Base-by-base conservation (phyloP, 306 rosid species). In the Cyclanthera cordifolia region DNA sequence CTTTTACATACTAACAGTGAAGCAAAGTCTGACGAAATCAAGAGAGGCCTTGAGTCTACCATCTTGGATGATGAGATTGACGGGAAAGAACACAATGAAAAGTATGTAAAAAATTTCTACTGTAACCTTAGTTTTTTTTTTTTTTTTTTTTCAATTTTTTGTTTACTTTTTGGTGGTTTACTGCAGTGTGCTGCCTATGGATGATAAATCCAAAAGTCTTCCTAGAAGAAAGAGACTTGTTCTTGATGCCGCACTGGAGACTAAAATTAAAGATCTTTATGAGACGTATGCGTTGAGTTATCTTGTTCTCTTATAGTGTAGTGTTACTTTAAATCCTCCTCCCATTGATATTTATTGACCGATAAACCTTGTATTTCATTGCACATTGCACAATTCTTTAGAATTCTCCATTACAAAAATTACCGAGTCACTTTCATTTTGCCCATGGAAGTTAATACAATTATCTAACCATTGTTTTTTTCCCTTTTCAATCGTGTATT, bases 221-320 rank as follows among this genome's bases (percentile, higher is more conserved):
- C 74, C 89, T 47, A 82, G 52, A 74, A 87, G 77, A 77, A 89
- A 82, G 76, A 79, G 70, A 80, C 79, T 85, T 73, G 70, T 79
- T 81, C 86, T 92, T 45, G 90, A 79, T 68, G 85, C 69, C 55
- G 90, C 80, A 45, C 53, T 82, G 80, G 95, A 89, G 78, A 71
- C 45, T 73, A 80, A 84, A 82, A 82, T 91, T 63, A 89, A 75
- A 83, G 79, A 85, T 78, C 92, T 89, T 60, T 81, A 78, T 77
- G 95, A 89, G 78, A 84, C 79, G 97, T 91, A 87, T 53, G 61
- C 67, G 67, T 53, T 67, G 16, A 73, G 49, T 43, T 25, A 49
- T 68, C 53, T 63, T 41, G 69, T 43, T 64, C 17, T 41, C 27
- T 37, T 43, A 43, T 37, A 13, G 19, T 61, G 28, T 25, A 37